Evolutionary conservation across 768 basidiomycete species (phyloP), one percentile per base, ranked within the genome.

Genomic region (Lactarius deliciosus): DNA sequence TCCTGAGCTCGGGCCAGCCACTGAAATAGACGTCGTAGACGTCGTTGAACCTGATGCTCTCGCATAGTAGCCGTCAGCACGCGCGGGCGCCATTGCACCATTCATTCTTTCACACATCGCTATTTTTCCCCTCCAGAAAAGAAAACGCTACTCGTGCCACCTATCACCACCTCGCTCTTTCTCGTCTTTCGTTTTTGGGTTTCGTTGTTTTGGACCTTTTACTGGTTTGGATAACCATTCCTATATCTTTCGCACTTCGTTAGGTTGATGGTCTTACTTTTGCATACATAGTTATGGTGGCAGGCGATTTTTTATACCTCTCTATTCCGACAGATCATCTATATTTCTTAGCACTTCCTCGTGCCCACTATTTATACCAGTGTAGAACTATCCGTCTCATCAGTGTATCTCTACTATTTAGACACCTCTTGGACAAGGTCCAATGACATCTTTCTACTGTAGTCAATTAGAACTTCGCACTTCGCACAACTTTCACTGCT

Each of bases 211-310:
- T 43, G 30, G 59, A 55, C 50, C 41, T 43, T 34, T 54, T 47
- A 60, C 40, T 43, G 58, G 34, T 64, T 64, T 60, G 43, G 57
- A 53, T 50, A 45, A 50, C 36, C 36, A 34, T 36, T 36, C 56
- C 43, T 5, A 2, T 36, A 25, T 50, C 15, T n/a, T 64, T 64
- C 57, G 38, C 20, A 60, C 28, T 57, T 64, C 50, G 5, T 8
- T 8, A 11, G 36, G 47, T 53, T 59, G 7, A n/a, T 28, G 57
- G 56, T 1, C 40, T n/a, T 22, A 18, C 11, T 13, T 22, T 58
- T 40, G 36, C 22, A n/a, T 0, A n/a, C 8, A 28, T 22, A 22
- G 10, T 36, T 32, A 16, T 47, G 11, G 34, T 22, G 43, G 25
- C 18, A 7, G 43, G n/a, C 22, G 38, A 18, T 50, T 61, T n/a